Conservation (phyloP, 192 early-diverging fungal species). For the Obelidium mucronatum region DNA sequence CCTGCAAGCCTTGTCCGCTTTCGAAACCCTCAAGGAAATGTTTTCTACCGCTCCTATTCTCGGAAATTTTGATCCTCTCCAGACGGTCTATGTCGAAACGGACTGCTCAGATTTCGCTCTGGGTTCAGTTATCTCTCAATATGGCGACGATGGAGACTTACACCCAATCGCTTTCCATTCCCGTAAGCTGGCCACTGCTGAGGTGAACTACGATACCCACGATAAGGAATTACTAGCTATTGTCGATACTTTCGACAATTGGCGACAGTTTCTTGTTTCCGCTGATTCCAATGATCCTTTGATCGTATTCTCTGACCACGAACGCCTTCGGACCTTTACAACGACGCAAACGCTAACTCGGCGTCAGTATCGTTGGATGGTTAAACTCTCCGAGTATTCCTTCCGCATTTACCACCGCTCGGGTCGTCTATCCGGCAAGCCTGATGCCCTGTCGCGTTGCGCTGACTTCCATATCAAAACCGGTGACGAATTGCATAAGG, state of each 20-base stretch:
- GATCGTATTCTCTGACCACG: conserved; percentile 5
- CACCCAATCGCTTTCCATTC: conserved; percentile 19
- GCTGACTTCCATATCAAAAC: neutral
- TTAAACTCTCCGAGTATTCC: neutral
- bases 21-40: neutral
- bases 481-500: neutral
- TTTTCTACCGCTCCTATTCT: neutral
- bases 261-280: conserved; percentile 9
- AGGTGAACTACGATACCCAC: no score
- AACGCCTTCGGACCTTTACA: neutral
- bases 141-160: neutral
- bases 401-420: neutral
- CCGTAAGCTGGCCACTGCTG: neutral
- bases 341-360: neutral
- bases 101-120: conserved; percentile 8
- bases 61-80: neutral
- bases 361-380: neutral
- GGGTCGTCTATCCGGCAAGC: neutral
- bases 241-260: conserved; percentile 4
- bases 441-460: neutral
- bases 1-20: neutral
- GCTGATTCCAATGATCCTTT: neutral
- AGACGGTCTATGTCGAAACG: conserved; percentile 1
- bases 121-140: neutral
- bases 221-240: conserved; percentile 9